Evolutionary conservation across 345 rosid genomes (phyloP).

Genomic region (Viola odorata): DNA sequence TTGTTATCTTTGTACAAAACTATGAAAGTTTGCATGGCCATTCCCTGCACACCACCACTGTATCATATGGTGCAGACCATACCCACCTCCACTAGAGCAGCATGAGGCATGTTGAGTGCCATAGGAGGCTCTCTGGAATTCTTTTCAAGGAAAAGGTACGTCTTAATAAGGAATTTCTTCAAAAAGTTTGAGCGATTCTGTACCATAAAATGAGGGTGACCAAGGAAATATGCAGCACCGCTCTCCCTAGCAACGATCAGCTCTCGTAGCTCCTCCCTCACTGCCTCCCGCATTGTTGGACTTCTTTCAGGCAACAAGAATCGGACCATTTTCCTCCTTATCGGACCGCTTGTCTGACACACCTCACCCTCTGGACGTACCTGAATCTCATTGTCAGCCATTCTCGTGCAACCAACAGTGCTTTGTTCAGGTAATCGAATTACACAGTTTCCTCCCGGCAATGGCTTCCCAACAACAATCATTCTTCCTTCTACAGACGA

Average conservation of each 20-base stretch:
- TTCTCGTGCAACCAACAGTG: background rate
- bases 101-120: slow-evolving; percentile 57
- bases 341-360: background rate
- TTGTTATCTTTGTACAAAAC: too few relatives aligned
- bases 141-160: slow-evolving; percentile 35
- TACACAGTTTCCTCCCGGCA: slow-evolving; percentile 21
- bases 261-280: slow-evolving; percentile 41
- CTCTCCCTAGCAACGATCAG: slow-evolving; percentile 51
- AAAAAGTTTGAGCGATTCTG: slow-evolving; percentile 31
- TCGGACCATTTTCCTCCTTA: slow-evolving; percentile 37
- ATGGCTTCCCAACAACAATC: slow-evolving; percentile 31
- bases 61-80: slow-evolving; percentile 37
- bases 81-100: slow-evolving; percentile 57
- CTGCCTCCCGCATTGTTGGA: slow-evolving; percentile 22
- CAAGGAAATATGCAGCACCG: slow-evolving; percentile 53
- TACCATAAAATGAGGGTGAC: slow-evolving; percentile 43
- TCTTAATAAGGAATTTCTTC: slow-evolving; percentile 36
- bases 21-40: too few relatives aligned
- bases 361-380: background rate
- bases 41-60: too few relatives aligned
- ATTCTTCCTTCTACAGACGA: slow-evolving; percentile 31
- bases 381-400: slow-evolving; percentile 1
- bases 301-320: slow-evolving; percentile 34
- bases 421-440: slow-evolving; percentile 20
- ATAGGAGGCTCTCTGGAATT: slow-evolving; percentile 41